Conservation (phyloP, 495 filamentous ascomycete genomes). For the Penicillium macrosclerotiorum region DNA sequence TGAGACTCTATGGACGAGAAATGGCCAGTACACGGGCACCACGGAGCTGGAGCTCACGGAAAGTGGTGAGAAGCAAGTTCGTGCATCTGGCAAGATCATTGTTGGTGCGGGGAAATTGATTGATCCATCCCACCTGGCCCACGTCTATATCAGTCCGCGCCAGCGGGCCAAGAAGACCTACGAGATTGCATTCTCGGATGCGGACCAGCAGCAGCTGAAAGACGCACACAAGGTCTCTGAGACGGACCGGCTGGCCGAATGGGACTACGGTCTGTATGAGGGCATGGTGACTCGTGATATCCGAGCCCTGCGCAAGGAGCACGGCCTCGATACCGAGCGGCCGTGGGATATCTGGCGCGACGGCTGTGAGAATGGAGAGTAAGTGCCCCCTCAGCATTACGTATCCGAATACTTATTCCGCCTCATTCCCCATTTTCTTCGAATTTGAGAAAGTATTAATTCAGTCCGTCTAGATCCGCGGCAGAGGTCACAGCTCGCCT, state of each 20-base stretch:
- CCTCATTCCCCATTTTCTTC: not conserved
- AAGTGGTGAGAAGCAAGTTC: constrained; percentile 70
- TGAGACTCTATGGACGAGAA: constrained; percentile 88
- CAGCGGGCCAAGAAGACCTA: constrained; percentile 73
- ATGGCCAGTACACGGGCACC: constrained; percentile 77
- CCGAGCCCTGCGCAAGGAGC: constrained; percentile 51
- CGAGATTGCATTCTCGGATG: constrained; percentile 59
- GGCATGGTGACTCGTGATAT: constrained; percentile 70
- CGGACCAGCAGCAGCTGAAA: constrained; percentile 21
- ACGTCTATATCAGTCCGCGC: constrained; percentile 79
- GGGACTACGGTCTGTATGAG: constrained; percentile 89
- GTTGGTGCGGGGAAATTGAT: constrained; percentile 75
- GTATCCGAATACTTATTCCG: too few species aligned
- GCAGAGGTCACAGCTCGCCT: constrained; percentile 61
- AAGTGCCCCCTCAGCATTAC: constrained; percentile 7
- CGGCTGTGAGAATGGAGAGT: constrained; percentile 64
- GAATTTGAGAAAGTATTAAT: not conserved
- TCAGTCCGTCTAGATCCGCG: constrained; percentile 32
- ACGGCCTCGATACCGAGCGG: constrained; percentile 54
- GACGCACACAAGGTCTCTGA: constrained; percentile 47
- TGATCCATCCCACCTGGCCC: constrained; percentile 68
- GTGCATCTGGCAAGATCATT: constrained; percentile 64
- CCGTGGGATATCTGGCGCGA: constrained; percentile 81
- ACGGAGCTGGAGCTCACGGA: constrained; percentile 80
- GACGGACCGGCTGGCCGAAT: constrained; percentile 72